A percentile compares a stretch with the other conserved stretches of the same genome.
Evolutionary conservation across 2,329 filamentous ascomycete genomes (phyloP).

Genomic region (Ceratocystis eucalypticola): DNA sequence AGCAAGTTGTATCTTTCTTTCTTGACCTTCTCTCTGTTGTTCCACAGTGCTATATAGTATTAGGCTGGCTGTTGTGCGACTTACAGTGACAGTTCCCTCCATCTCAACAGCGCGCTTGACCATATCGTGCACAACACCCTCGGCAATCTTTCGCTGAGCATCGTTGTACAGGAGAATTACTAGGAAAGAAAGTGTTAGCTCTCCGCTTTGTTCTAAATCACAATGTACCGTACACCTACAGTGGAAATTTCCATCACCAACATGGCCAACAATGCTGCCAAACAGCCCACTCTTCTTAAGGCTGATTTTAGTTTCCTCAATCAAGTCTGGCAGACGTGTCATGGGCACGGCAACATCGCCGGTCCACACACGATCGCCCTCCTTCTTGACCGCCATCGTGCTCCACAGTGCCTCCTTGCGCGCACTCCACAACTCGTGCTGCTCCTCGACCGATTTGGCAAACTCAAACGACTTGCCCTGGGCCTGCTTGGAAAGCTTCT

Average conservation of each 20-base stretch:
- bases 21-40: too few relatives aligned
- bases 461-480: slow-evolving; percentile 65
- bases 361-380: slow-evolving; percentile 65
- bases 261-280: slow-evolving; percentile 52
- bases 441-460: slow-evolving; percentile 55
- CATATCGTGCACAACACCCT: slow-evolving; percentile 66
- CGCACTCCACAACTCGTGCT: slow-evolving; percentile 67
- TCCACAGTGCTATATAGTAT: neutral
- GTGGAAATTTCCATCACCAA: slow-evolving; percentile 71
- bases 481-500: slow-evolving; percentile 44
- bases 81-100: slow-evolving; percentile 66
- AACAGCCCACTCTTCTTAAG: slow-evolving; percentile 33
- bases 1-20: neutral
- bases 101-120: slow-evolving; percentile 73
- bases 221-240: slow-evolving; percentile 26
- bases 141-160: slow-evolving; percentile 51
- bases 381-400: slow-evolving; percentile 53
- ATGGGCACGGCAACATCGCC: slow-evolving; percentile 78
- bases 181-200: slow-evolving; percentile 20
- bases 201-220: neutral
- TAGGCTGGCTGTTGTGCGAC: slow-evolving; percentile 20
- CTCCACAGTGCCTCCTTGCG: slow-evolving; percentile 76
- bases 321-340: slow-evolving; percentile 56
- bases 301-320: slow-evolving; percentile 52
- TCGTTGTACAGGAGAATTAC: slow-evolving; percentile 49